Evolutionary conservation across 306 rosid genomes (phyloP).

Genomic region (Trichosanthes cucumerina): DNA sequence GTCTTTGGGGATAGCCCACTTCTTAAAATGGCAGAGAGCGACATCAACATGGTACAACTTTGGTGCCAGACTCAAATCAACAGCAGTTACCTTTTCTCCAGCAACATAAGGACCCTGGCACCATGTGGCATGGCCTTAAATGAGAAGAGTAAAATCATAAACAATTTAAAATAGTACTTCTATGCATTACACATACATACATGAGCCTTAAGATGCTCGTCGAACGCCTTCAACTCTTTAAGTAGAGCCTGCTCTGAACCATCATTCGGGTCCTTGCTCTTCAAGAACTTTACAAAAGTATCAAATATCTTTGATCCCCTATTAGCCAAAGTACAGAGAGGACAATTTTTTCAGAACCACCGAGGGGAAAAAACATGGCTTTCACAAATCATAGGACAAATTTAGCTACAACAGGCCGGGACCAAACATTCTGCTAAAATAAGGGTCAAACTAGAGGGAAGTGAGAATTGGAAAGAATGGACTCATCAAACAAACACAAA

Average conservation of each 20-base stretch:
- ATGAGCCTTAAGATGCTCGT: conserved; percentile 73
- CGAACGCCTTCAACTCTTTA: conserved; percentile 57
- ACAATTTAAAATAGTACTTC: neutral
- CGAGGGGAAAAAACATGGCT: neutral
- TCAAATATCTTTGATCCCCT: conserved; percentile 83
- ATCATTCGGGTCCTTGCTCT: conserved; percentile 81
- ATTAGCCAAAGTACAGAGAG: neutral
- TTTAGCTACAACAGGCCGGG: neutral
- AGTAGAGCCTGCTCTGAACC: conserved; percentile 78
- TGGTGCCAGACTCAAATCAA: conserved; percentile 84
- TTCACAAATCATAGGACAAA: neutral
- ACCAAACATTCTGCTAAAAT: neutral
- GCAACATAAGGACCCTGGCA: conserved; percentile 81
- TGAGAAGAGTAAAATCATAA: neutral
- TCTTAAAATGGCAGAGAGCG: conserved; percentile 77
- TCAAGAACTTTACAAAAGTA: conserved; percentile 49
- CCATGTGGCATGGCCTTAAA: conserved; percentile 10
- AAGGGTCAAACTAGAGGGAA: neutral
- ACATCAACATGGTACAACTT: conserved; percentile 70
- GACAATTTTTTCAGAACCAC: neutral
- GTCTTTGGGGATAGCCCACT: conserved; percentile 59
- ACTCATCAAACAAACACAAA: neutral
- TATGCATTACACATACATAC: conserved; percentile 27
- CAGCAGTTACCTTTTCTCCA: conserved; percentile 74
- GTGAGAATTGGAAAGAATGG: neutral